Evolutionary conservation across 306 rosid species (phyloP), one percentile per base, ranked within the genome.

Genomic region (Lathyrus sativus): DNA sequence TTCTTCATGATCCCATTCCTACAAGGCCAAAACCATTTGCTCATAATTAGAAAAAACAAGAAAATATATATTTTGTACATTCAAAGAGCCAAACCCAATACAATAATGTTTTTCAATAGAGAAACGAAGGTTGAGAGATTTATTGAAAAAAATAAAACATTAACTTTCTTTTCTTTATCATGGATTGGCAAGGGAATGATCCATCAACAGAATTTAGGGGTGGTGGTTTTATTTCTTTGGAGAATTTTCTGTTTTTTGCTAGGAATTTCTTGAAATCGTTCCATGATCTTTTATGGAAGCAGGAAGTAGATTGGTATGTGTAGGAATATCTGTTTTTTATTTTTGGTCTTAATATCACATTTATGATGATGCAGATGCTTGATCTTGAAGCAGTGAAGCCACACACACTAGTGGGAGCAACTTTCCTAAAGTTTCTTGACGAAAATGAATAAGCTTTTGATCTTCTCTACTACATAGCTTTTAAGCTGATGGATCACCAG

Each of bases 121-220:
- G n/a, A n/a, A n/a, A n/a, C n/a, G n/a, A n/a, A n/a, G n/a, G n/a
- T n/a, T n/a, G n/a, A n/a, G n/a, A n/a, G n/a, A n/a, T n/a, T n/a
- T n/a, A n/a, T n/a, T n/a, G n/a, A n/a, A n/a, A n/a, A n/a, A n/a
- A n/a, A n/a, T n/a, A n/a, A n/a, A n/a, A n/a, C n/a, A n/a, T n/a
- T n/a, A n/a, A n/a, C n/a, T n/a, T n/a, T n/a, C n/a, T n/a, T n/a
- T n/a, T n/a, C n/a, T n/a, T n/a, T n/a, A n/a, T n/a, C n/a, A 93
- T 93, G 99, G 99, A 97, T 31, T 93, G 99, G 99, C 99, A 93
- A 82, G 99, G 99, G 74, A 93, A 93, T 78, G 99, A 93, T 79
- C 99, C 99, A 38, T 93, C 99, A 65, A 93, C 99, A 51, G 99
- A 93, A 80, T 93, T 93, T 81, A 88, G 99, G 99, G 98, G 98